Conservation (phyloP, 2,329 filamentous ascomycete genomes). For the Ceratocystis ficicola region DNA sequence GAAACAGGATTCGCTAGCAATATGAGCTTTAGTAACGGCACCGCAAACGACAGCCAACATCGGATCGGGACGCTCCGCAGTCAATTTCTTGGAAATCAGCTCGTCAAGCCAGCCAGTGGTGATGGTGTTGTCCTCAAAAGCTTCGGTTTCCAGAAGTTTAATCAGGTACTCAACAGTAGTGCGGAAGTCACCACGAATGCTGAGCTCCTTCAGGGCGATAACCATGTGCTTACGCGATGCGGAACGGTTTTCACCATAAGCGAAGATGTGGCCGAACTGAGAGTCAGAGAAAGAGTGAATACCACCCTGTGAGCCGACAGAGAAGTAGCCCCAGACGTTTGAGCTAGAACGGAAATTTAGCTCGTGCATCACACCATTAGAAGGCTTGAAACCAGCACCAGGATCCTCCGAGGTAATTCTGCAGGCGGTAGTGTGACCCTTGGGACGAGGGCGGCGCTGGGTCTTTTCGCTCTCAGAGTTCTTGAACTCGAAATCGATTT, state of each 20-base stretch:
- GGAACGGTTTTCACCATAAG: conserved; percentile 92
- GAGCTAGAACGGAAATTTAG: conserved; percentile 98
- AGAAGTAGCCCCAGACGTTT: conserved; percentile 99
- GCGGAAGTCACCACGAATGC: conserved; percentile 97
- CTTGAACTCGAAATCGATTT: conserved; percentile 95
- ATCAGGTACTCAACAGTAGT: conserved; percentile 98
- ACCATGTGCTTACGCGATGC: conserved; percentile 99
- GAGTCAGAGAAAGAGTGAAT: conserved; percentile 99
- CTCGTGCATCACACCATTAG: conserved; percentile 97
- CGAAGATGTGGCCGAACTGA: conserved; percentile 98
- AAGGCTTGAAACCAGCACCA: conserved; percentile 98
- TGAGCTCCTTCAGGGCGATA: conserved; percentile 92
- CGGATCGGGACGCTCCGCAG: conserved; percentile 85
- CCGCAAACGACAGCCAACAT: conserved; percentile 92
- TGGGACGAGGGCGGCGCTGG: conserved; percentile 81
- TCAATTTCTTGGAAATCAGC: conserved; percentile 94
- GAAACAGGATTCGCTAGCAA: conserved; percentile 82
- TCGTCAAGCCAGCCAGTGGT: conserved; percentile 98
- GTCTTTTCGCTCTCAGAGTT: conserved; percentile 68
- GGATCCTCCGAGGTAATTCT: conserved; percentile 98
- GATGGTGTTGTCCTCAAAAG: conserved; percentile 98
- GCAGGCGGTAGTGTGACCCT: conserved; percentile 95
- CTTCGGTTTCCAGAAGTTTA: conserved; percentile 94
- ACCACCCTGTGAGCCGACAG: conserved; percentile 86
- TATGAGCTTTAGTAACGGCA: conserved; percentile 86